Evolutionary conservation across 1,284 basidiomycete species (phyloP).

Genomic region (Schizophyllum commune): DNA sequence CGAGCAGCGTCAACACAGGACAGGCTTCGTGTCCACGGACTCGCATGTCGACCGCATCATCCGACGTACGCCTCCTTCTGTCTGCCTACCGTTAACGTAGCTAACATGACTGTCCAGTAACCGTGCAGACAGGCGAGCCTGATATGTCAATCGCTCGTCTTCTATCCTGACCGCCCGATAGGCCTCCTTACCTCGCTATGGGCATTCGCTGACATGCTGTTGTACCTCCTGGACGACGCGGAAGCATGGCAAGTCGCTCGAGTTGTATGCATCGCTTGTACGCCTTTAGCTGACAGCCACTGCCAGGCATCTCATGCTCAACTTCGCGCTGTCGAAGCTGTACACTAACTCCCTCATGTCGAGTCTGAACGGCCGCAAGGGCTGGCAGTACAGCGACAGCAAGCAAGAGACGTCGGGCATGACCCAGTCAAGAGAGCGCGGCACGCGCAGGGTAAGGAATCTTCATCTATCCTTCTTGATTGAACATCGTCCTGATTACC

Average conservation of each 20-base stretch:
- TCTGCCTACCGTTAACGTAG: neutral
- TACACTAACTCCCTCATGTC: slow-evolving; percentile 13
- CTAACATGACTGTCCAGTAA: neutral
- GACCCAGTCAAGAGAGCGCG: neutral
- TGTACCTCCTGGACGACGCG: neutral
- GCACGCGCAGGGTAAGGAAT: neutral
- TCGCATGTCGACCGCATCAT: neutral
- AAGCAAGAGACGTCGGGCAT: neutral
- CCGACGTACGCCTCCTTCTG: neutral
- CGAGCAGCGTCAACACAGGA: neutral
- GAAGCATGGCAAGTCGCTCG: neutral
- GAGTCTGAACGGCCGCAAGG: slow-evolving; percentile 10
- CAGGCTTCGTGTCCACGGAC: neutral
- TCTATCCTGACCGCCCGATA: no score
- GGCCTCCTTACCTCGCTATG: neutral
- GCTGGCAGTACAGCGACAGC: neutral
- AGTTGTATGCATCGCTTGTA: neutral
- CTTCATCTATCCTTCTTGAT: neutral
- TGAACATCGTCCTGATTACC: neutral
- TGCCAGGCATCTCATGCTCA: neutral
- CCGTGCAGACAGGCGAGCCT: neutral
- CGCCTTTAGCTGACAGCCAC: neutral
- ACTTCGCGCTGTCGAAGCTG: slow-evolving; percentile 11
- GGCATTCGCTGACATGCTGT: neutral
- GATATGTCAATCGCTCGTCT: no score